A percentile compares a stretch with the other conserved stretches of the same genome.
Evolutionary conservation across 108 stramenopile species (phyloP).

Genomic region (Cyclostephanos tholiformis): DNA sequence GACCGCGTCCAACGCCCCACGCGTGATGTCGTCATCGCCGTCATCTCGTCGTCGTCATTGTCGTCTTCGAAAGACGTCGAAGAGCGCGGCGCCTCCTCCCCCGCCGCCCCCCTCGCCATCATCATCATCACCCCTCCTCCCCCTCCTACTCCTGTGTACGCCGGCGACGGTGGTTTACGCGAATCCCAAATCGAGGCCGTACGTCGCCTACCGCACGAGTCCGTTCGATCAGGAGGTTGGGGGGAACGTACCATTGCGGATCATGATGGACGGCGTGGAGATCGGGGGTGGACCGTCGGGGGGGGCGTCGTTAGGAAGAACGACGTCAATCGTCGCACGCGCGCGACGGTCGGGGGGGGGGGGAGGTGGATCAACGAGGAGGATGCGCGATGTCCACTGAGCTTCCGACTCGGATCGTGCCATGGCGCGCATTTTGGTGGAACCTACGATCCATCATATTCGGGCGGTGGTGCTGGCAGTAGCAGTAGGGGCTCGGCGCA

Average conservation of each 20-base stretch:
- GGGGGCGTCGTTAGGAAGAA: conserved; percentile 1
- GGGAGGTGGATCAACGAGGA: conserved; percentile 5
- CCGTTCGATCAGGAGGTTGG: conserved; percentile 66
- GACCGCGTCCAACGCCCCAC: too few species aligned
- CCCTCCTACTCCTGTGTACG: neutral
- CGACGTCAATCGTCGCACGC: neutral
- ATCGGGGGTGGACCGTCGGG: neutral
- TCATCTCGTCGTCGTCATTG: too few species aligned
- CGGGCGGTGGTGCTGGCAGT: too few species aligned
- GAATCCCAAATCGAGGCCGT: conserved; percentile 74
- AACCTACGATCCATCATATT: too few species aligned
- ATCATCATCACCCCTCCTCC: neutral
- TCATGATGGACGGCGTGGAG: conserved; percentile 45
- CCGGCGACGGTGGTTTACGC: conserved; percentile 8
- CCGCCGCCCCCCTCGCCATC: too few species aligned
- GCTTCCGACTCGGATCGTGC: conserved; percentile 68
- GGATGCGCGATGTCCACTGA: conserved; percentile 64
- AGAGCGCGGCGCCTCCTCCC: too few species aligned
- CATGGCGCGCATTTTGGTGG: conserved; percentile 45
- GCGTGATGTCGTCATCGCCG: too few species aligned
- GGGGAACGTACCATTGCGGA: neutral
- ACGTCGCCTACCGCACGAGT: conserved; percentile 77
- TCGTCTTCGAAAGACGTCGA: too few species aligned
- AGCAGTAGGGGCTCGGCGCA: conserved; percentile 15
- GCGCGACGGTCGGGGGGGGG: neutral